Evolutionary conservation across 2,329 filamentous ascomycete genomes (phyloP).

Genomic region (Drechslerella stenobrocha): DNA sequence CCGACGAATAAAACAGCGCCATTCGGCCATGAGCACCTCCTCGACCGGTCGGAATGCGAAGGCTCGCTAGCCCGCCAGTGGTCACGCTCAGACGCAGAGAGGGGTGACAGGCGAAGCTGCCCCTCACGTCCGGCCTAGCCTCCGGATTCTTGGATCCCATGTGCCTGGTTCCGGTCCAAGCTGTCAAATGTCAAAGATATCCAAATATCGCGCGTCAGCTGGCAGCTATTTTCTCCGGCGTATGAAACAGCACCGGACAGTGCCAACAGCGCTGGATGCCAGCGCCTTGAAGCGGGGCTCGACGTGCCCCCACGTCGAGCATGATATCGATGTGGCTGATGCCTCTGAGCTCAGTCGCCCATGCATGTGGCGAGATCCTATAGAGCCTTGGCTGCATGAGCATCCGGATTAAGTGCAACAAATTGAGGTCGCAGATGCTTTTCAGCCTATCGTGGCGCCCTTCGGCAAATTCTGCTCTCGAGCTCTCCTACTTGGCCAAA

Average conservation of each 20-base stretch:
- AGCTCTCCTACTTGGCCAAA: too few relatives aligned
- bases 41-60: neutral
- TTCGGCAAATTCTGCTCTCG: neutral
- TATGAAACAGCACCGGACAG: neutral
- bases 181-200: neutral
- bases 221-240: neutral
- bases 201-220: neutral
- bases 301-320: neutral
- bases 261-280: neutral
- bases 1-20: neutral
- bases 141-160: neutral
- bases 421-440: neutral
- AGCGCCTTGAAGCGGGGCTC: neutral
- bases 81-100: neutral
- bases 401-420: neutral
- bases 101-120: neutral
- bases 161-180: slow-evolving; percentile 2
- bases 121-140: neutral
- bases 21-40: slow-evolving; percentile 5
- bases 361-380: too few relatives aligned
- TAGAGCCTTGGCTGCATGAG: neutral
- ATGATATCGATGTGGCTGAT: too few relatives aligned
- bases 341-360: too few relatives aligned
- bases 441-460: neutral
- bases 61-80: neutral